Evolutionary conservation across 225 moss, liverwort and hornwort genomes (phyloP).

Genomic region (Neckera pumila): DNA sequence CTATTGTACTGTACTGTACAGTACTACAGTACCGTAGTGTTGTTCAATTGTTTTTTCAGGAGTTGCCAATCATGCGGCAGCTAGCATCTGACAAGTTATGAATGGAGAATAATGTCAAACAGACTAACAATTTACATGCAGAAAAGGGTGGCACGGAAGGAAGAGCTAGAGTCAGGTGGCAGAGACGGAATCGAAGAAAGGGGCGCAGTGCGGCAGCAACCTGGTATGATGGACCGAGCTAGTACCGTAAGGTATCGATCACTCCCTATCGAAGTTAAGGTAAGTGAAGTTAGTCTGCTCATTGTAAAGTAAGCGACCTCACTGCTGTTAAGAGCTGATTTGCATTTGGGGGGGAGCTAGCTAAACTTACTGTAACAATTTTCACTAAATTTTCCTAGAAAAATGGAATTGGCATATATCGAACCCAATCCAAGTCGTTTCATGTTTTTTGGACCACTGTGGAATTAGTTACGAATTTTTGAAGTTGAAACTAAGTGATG

Average conservation of each 20-base stretch:
- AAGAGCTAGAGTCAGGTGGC: background rate
- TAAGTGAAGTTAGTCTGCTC: no score
- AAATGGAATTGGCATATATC: background rate
- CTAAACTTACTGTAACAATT: background rate
- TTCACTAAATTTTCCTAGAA: no score
- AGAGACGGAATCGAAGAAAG: background rate
- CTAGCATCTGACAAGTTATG: background rate
- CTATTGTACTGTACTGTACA: no score
- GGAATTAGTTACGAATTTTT: background rate
- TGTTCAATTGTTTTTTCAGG: background rate
- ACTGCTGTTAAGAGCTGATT: no score
- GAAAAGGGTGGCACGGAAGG: background rate
- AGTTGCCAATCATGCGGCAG: background rate
- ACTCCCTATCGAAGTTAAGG: no score
- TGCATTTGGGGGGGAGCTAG: background rate
- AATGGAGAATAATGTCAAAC: background rate
- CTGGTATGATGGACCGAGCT: background rate
- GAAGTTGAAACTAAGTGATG: background rate
- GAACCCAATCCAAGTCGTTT: rapidly evolving
- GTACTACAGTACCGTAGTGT: background rate
- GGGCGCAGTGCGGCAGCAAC: background rate
- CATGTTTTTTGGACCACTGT: background rate
- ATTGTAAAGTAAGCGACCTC: no score
- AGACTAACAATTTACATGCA: background rate
- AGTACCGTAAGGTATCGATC: no score